A percentile compares a stretch with the other conserved stretches of the same genome.
phyloP scores from a whole-genome alignment of 805 yeast genomes.

The Suhomyces xylopsoci region DNA sequence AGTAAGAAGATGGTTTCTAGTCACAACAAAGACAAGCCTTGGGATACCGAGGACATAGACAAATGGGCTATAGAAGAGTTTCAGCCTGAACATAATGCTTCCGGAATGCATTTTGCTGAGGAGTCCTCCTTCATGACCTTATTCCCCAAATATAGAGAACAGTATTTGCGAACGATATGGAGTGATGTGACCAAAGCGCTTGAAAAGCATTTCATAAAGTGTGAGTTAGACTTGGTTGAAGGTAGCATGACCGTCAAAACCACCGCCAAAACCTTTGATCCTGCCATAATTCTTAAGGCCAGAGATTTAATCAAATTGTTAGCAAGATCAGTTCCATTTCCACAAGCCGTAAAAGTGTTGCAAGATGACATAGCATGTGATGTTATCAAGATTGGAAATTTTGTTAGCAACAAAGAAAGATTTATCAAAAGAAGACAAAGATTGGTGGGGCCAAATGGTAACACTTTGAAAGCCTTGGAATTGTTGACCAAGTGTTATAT shows the following conservation, averaged over 20 bases:
- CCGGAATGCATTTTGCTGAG: slow-evolving; percentile 89
- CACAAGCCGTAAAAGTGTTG: slow-evolving; percentile 89
- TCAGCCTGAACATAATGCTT: slow-evolving; percentile 80
- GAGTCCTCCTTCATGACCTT: slow-evolving; percentile 93
- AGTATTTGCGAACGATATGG: slow-evolving; percentile 86
- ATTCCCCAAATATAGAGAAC: slow-evolving; percentile 95
- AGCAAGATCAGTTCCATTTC: slow-evolving; percentile 95
- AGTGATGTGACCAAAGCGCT: slow-evolving; percentile 83
- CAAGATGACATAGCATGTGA: slow-evolving; percentile 95
- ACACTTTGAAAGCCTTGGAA: slow-evolving; percentile 93
- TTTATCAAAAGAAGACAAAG: slow-evolving; percentile 95
- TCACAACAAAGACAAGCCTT: slow-evolving; percentile 92
- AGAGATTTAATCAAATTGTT: slow-evolving; percentile 89
- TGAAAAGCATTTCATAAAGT: slow-evolving; percentile 70
- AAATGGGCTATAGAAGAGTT: slow-evolving; percentile 91
- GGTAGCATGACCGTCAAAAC: slow-evolving; percentile 98
- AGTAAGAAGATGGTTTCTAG: slow-evolving; percentile 72
- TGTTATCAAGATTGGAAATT: slow-evolving; percentile 89
- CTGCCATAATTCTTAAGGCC: slow-evolving; percentile 89
- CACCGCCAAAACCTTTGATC: slow-evolving; percentile 92
- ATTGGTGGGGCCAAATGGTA: slow-evolving; percentile 94
- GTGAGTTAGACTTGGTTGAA: slow-evolving; percentile 85
- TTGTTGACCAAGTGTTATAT: slow-evolving; percentile 93
- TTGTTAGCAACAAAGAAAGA: slow-evolving; percentile 86
- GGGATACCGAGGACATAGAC: slow-evolving; percentile 95